Evolutionary conservation across 345 rosid genomes (phyloP), one percentile per base, ranked within the genome.

Genomic region (Euclidium syriacum): DNA sequence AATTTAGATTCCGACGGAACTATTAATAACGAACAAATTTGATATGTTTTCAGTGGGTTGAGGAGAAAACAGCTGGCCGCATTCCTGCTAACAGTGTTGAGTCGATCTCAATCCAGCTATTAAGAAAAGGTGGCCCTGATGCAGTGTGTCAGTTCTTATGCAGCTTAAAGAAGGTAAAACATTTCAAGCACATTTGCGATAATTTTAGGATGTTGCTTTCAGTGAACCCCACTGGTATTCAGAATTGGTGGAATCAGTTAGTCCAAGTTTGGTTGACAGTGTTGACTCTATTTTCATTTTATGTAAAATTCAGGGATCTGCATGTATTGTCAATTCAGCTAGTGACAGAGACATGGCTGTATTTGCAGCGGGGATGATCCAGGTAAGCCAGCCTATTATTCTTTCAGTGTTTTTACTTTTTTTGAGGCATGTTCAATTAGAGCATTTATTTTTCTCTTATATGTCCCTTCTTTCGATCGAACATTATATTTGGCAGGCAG

Each of bases 281-380:
- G 19, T 55, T 67, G 40, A 49, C 40, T 53, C 0, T 64, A 4
- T 29, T 76, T 72, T 66, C 18, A 20, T 74, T 64, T 61, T 24
- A 62, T 65, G 25, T 47, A 47, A 70, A 64, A 50, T 38, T 52
- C 79, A 92, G 98, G 89, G 87, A 11, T 83, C 98, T 12, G 77
- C 85, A 52, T 92, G 98, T 77, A 75, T 92, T 69, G 90, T 92
- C 24, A 92, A 92, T 78, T 95, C 98, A 51, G 96, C 86, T 52
- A 92, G 95, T 76, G 96, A 86, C 8, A 79, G 91, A 72, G 98
- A 92, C 77, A 80, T 92, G 94, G 88, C 87, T 77, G 98, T 88
- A 15, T 88, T 92, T 82, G 83, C 96, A 10, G 85, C 80, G 25
- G 96, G 96, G 67, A 92, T 92, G 98, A 79, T 86, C 60, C 94